Evolutionary conservation across 1,284 basidiomycete genomes (phyloP), one percentile per base, ranked within the genome.

Genomic region (Ceratorhiza oryzae-sativae): DNA sequence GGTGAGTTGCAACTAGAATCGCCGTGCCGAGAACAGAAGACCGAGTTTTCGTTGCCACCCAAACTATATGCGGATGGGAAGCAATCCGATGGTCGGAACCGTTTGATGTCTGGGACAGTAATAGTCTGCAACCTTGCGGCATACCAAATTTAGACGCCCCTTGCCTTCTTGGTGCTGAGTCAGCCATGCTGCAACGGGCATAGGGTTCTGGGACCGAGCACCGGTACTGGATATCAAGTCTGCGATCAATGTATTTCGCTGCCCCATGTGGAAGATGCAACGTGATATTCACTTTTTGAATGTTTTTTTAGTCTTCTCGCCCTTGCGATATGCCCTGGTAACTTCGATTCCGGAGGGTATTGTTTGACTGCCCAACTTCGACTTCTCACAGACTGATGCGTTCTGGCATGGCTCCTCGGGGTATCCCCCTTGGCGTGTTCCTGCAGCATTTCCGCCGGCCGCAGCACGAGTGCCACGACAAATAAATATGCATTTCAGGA

Each of bases 121-220:
- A 45, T 45, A 18, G 9, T 18, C 9, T 45, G 18, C 42, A 8
- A 45, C 18, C 23, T 32, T 41, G 42, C 23, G 59, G 39, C 39
- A 61, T 42, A 25, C 59, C n/a, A 42, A 61, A 61, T 23, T 59
- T 39, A 61, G 32, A 18, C 25, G 59, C 23, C 59, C 59, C 59
- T 61, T 39, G 36, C 39, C 59, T 61, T 61, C 59, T 61, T 61
- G 59, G 39, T 32, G 34, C 59, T 61, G 6, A 61, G 39, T 61
- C 36, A 61, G 59, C 6, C 15, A 12, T 18, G 10, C 42, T 18
- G 42, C 10, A 45, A 18, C 42, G 42, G 42, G 42, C 42, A 4
- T 18, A 18, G 4, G 18, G 6, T 32, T 27, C 27, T 53, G 49
- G 42, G 15, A 45, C 27, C 27, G 6, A 6, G 27, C 49, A 10